Percentiles rank a stretch among this genome's conserved stretches.
phyloP scores from a whole-genome alignment of 257 asterid species.

The Fraxinus excelsior region DNA sequence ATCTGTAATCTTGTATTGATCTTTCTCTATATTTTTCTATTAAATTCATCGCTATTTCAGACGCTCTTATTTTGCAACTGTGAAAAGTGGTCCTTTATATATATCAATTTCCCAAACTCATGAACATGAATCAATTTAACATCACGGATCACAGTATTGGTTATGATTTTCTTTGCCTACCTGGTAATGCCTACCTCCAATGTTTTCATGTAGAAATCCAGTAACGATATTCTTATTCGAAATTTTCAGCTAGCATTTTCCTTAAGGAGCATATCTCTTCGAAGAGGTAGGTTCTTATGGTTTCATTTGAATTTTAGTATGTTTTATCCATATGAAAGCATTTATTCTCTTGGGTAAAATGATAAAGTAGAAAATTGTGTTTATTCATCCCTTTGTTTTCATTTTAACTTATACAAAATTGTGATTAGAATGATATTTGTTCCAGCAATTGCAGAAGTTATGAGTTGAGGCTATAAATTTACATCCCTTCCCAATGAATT shows the following conservation, averaged over 20 bases:
- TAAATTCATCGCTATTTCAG: conserved; percentile 5
- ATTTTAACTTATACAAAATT: no score
- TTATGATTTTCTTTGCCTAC: conserved; percentile 11
- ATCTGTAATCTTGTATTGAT: neutral
- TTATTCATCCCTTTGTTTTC: no score
- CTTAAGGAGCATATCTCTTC: conserved; percentile 64
- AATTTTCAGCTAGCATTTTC: conserved; percentile 79
- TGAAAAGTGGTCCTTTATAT: neutral
- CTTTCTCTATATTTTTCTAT: neutral
- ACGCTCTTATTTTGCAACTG: conserved; percentile 26
- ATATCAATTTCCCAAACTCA: conserved; percentile 14
- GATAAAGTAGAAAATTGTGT: neutral
- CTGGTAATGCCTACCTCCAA: conserved; percentile 28
- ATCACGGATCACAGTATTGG: conserved; percentile 4
- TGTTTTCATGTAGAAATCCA: conserved; percentile 53
- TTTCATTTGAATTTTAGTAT: no score
- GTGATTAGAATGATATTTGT: no score
- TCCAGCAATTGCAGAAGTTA: no score
- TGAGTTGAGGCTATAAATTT: no score
- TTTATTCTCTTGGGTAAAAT: conserved; percentile 13
- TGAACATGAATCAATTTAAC: conserved; percentile 20
- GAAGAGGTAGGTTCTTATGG: conserved; percentile 57
- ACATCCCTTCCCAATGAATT: no score
- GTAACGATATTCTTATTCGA: conserved; percentile 35
- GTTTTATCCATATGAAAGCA: no score